phyloP scores from a whole-genome alignment of 2,329 filamentous ascomycete genomes.

The Fusarium sp. region DNA sequence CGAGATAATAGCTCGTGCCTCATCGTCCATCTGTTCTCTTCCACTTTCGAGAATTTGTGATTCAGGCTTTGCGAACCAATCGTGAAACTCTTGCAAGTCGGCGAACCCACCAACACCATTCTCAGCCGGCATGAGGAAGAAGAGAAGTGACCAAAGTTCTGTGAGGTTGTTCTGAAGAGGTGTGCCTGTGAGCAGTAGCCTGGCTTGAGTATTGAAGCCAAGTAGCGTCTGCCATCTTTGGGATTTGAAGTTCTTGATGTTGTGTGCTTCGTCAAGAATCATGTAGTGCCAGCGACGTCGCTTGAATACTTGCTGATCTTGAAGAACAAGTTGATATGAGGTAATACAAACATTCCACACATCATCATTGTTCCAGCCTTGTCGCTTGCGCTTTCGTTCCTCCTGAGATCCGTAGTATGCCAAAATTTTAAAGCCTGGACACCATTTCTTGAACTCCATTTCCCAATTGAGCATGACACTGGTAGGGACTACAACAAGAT shows the following conservation, averaged over 20 bases:
- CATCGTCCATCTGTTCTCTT: conserved; percentile 91
- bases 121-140: conserved; percentile 94
- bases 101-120: conserved; percentile 90
- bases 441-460: conserved; percentile 99
- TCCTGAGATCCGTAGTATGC: conserved; percentile 96
- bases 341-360: conserved; percentile 98
- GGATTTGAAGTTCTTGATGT: conserved; percentile 99
- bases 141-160: conserved; percentile 95
- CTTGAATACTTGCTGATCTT: conserved; percentile 94
- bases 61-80: conserved; percentile 94
- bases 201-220: conserved; percentile 89
- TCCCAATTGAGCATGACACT: conserved; percentile 99
- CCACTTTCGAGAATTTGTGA: conserved; percentile 97
- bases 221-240: conserved; percentile 96
- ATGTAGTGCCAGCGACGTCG: conserved; percentile 96
- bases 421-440: conserved; percentile 96
- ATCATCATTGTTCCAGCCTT: conserved; percentile 93
- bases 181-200: conserved; percentile 90
- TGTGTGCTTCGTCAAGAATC: conserved; percentile 97
- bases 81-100: conserved; percentile 93
- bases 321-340: conserved; percentile 94
- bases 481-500: conserved; percentile 94
- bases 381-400: conserved; percentile 88
- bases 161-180: conserved; percentile 97
- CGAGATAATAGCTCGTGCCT: conserved; percentile 88